A percentile compares a stretch with the other conserved stretches of the same genome.
Evolutionary conservation across 1,139 yeast genomes (phyloP).

Genomic region (Geotrichum bryndzae): DNA sequence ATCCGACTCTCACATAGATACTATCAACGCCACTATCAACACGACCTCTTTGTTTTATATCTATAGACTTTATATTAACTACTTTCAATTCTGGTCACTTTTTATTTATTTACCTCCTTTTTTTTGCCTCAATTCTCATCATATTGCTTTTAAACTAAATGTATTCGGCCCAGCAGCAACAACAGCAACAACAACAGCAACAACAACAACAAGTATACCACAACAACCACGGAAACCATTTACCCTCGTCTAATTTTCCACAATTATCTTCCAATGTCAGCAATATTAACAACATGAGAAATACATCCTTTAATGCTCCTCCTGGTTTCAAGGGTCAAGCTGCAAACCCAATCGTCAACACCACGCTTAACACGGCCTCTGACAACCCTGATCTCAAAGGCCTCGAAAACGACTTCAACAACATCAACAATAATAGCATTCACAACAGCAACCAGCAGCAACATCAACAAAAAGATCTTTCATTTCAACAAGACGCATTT

Average conservation of each 20-base stretch:
- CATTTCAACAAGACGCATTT: neutral
- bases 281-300: neutral
- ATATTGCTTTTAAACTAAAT: neutral
- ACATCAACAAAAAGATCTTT: neutral
- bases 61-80: neutral
- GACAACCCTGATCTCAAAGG: slow-evolving; percentile 1
- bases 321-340: slow-evolving; percentile 3
- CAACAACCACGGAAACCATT: slow-evolving; percentile 6
- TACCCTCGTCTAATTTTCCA: neutral
- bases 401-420: slow-evolving; percentile 14
- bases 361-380: slow-evolving; percentile 4
- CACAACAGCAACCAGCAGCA: slow-evolving; percentile 2
- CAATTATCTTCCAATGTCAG: neutral
- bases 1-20: neutral
- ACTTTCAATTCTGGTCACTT: neutral
- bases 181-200: slow-evolving; percentile 3
- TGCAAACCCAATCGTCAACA: slow-evolving; percentile 3
- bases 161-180: neutral
- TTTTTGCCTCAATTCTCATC: neutral
- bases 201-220: slow-evolving; percentile 5
- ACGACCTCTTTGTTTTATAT: neutral
- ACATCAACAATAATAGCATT: slow-evolving; percentile 14
- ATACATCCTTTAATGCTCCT: slow-evolving; percentile 9
- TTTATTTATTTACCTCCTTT: neutral
- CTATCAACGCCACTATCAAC: neutral